A percentile compares a stretch with the other conserved stretches of the same genome.
These are phyloP conservation scores for Cyclotella kingstonii DNA, from an alignment of 108 stramenopile genomes.

Conservation along the genomic window DNA sequence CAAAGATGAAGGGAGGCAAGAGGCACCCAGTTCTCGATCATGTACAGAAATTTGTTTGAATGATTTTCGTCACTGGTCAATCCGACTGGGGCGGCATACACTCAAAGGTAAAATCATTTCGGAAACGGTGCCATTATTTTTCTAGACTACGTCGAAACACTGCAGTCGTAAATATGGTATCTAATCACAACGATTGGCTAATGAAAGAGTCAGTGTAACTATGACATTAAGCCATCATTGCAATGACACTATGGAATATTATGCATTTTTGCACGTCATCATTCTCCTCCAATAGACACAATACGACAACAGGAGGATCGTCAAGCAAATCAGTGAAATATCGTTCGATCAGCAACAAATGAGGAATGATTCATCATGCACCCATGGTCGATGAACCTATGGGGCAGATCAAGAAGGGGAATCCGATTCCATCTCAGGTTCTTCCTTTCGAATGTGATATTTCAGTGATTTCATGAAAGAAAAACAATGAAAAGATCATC, in stretches of 20 bases:
- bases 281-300: slow-evolving; percentile 23
- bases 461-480: neutral
- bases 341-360: slow-evolving; percentile 39
- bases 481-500: neutral
- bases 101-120: slow-evolving; percentile 51
- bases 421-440: slow-evolving; percentile 54
- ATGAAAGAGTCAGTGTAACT: slow-evolving; percentile 51
- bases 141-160: neutral
- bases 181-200: neutral
- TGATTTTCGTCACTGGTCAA: slow-evolving; percentile 47
- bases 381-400: slow-evolving; percentile 46
- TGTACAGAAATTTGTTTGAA: slow-evolving; percentile 56
- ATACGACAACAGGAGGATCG: neutral
- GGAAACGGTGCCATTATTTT: neutral
- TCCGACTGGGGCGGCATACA: slow-evolving; percentile 59
- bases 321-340: neutral
- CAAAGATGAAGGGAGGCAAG: neutral
- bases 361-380: slow-evolving; percentile 40
- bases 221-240: slow-evolving; percentile 48
- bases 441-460: slow-evolving; percentile 34
- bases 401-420: slow-evolving; percentile 54
- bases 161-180: neutral
- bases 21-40: slow-evolving; percentile 30
- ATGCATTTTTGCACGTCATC: slow-evolving; percentile 40
- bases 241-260: slow-evolving; percentile 34